Evolutionary conservation across 1,284 basidiomycete species (phyloP), one percentile per base, ranked within the genome.

Genomic region (Ustilago curta): DNA sequence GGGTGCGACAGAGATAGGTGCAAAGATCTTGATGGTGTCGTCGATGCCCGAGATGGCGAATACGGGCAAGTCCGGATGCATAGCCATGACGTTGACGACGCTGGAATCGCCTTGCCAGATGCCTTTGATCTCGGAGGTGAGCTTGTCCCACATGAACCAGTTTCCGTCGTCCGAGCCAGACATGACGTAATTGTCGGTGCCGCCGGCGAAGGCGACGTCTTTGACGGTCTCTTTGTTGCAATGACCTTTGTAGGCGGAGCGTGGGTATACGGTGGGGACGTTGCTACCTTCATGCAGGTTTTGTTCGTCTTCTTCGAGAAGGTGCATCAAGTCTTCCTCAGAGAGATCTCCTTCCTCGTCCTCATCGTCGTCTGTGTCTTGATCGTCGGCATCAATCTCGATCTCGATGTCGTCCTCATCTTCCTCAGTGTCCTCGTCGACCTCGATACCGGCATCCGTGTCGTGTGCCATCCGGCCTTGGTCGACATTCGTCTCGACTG

Each of bases 21-120:
- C 89, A 84, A 94, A 94, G 43, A 94, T 85, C 88, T 97, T 97
- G 69, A 96, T 89, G 0, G 92, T 93, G 8, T 89, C 87, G 84
- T 97, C 95, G 67, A 97, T 96, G 1, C 95, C 94, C 80, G 91
- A 93, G 40, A 93, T 90, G 1, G 94, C 94, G 29, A 95, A 85
- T 27, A 97, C 85, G 0, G 95, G 94, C 18, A 88, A 65, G 88
- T 87, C 82, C 0, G 95, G 95, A 80, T 97, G 94, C 2, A 90
- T 90, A 83, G 94, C 92, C 69, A 97, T 90, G 25, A 88, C 87
- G 83, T 97, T 97, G 45, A 96, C 94, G 1, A 80, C 77, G 45
- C 64, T 65, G 44, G 59, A 60, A 35, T 80, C 78, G 18, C 70
- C 78, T 19, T 67, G 51, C 66, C 66, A 78, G 49, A 78, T 69